These are phyloP conservation scores for Quercus agrifolia DNA, from an alignment of 306 rosid genomes.

Conservation along the genomic window DNA sequence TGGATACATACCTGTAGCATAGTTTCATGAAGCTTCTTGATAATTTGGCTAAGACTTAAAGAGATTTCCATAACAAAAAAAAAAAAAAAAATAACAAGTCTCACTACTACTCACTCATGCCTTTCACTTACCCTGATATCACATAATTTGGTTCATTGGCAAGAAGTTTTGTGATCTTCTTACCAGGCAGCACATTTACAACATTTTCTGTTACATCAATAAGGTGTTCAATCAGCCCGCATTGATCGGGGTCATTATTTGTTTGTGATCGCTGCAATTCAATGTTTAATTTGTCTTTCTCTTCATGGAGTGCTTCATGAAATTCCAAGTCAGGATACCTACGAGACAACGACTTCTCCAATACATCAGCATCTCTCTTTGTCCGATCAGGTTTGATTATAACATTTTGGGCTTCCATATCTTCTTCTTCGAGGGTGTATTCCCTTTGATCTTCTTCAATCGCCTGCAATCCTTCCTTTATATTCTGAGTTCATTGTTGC, in stretches of 20 bases:
- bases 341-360: conserved; percentile 33
- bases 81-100: too few species aligned
- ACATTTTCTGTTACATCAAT: conserved; percentile 34
- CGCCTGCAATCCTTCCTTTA: conserved; percentile 27
- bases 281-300: conserved; percentile 30
- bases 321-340: conserved; percentile 32
- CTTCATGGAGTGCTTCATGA: conserved; percentile 37
- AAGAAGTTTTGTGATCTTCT: conserved; percentile 17
- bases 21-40: not conserved
- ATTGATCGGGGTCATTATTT: conserved; percentile 20
- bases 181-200: conserved; percentile 17
- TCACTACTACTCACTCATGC: not conserved
- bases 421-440: conserved; percentile 38
- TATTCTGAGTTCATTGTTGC: conserved; percentile 12
- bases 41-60: not conserved
- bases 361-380: conserved; percentile 25
- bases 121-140: conserved; percentile 11
- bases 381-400: conserved; percentile 29
- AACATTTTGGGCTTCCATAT: conserved; percentile 29
- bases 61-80: too few species aligned
- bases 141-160: conserved; percentile 14
- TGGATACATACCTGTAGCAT: conserved; percentile 5
- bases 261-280: conserved; percentile 28
- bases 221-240: conserved; percentile 38
- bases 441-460: conserved; percentile 32